Conservation (phyloP, 2,329 filamentous ascomycete genomes). For the Sclerotinia glacialis region DNA sequence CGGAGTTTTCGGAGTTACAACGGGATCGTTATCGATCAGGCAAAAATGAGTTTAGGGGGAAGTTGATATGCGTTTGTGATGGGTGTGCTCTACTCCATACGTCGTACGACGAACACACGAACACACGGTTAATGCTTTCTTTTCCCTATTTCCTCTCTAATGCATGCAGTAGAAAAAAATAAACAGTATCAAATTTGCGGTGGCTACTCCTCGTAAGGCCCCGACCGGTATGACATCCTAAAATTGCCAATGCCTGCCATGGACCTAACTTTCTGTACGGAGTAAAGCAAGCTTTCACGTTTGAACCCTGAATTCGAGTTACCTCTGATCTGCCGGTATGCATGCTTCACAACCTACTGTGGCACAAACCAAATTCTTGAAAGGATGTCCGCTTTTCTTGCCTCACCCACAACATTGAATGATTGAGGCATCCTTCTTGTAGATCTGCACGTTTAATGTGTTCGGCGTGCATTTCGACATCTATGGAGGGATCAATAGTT, state of each 20-base stretch:
- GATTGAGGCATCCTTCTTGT: not conserved
- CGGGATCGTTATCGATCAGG: conserved; percentile 12
- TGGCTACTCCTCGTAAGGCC: not conserved
- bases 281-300: not conserved
- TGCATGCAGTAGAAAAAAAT: not conserved
- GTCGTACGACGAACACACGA: not conserved
- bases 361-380: not conserved
- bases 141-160: not conserved
- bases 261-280: not conserved
- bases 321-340: no score
- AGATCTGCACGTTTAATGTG: not conserved
- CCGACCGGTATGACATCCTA: not conserved
- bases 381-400: not conserved
- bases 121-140: not conserved
- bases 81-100: not conserved
- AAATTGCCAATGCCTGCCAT: not conserved
- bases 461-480: not conserved
- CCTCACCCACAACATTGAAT: not conserved
- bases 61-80: not conserved
- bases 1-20: conserved; percentile 12
- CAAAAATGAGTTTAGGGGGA: not conserved
- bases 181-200: not conserved
- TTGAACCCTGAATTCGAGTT: not conserved
- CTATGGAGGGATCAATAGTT: no score
- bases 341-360: not conserved